A percentile compares a stretch with the other conserved stretches of the same genome.
These are phyloP conservation scores for Russula lepida DNA, from an alignment of 768 basidiomycete genomes.

Conservation along the genomic window DNA sequence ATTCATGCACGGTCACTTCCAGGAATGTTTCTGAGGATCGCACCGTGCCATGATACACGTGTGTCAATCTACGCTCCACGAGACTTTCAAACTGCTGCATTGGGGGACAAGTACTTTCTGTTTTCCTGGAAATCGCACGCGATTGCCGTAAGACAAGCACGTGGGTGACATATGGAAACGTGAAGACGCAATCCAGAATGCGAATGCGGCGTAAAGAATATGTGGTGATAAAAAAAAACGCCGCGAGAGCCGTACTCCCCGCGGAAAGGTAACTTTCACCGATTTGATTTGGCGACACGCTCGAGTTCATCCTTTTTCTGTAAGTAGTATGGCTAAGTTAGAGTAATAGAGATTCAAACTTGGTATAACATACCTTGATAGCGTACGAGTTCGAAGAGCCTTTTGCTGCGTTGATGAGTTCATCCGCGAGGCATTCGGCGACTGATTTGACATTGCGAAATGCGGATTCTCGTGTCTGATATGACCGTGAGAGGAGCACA, in stretches of 20 bases:
- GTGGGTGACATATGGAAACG: conserved; percentile 8
- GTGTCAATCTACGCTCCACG: conserved; percentile 4
- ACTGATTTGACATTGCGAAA: conserved; percentile 99
- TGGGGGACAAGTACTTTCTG: conserved; percentile 3
- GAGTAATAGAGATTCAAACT: not conserved
- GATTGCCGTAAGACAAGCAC: conserved; percentile 9
- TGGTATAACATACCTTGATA: conserved; percentile 70
- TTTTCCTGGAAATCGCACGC: conserved; percentile 2
- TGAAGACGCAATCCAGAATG: conserved; percentile 2
- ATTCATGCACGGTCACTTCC: not conserved
- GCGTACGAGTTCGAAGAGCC: conserved; percentile 99
- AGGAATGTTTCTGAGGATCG: conserved; percentile 7
- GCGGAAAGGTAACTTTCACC: conserved; percentile 48
- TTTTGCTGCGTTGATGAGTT: conserved; percentile 99
- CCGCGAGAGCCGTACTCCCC: conserved; percentile 5
- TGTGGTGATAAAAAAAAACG: not conserved
- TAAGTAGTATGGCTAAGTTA: conserved; percentile 3
- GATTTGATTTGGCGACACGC: conserved; percentile 99
- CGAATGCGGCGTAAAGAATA: conserved; percentile 5
- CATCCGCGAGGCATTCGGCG: conserved; percentile 97
- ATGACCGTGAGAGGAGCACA: not conserved
- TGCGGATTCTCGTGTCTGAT: conserved; percentile 94
- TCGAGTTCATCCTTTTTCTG: conserved; percentile 99
- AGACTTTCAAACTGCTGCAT: conserved; percentile 10
- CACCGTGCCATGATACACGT: conserved; percentile 3